A percentile compares a stretch with the other conserved stretches of the same genome.
Evolutionary conservation across 2,329 filamentous ascomycete genomes (phyloP).

Genomic region (Calonectria fujianensis): DNA sequence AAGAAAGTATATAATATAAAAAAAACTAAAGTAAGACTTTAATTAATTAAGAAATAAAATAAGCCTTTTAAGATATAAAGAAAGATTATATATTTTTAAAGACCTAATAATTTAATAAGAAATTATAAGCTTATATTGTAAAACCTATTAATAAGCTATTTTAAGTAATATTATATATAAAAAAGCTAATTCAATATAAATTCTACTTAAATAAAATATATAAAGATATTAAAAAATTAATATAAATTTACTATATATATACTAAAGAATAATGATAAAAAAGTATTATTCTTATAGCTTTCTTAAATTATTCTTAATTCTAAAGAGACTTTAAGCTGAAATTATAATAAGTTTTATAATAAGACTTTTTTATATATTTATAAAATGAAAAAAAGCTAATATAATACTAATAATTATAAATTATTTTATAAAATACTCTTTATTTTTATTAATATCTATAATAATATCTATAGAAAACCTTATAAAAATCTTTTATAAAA

Average conservation of each 20-base stretch:
- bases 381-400: neutral
- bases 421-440: too few species aligned
- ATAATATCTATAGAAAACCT: too few species aligned
- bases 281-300: neutral
- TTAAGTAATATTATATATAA: neutral
- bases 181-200: neutral
- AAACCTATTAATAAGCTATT: neutral
- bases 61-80: neutral
- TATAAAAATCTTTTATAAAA: too few species aligned
- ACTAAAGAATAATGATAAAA: neutral
- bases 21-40: neutral
- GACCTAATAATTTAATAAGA: neutral
- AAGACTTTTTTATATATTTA: neutral
- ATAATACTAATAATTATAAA: conserved; percentile 6
- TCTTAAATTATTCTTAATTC: neutral
- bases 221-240: neutral
- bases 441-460: too few species aligned
- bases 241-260: neutral
- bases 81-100: neutral
- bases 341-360: conserved; percentile 7
- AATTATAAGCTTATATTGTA: neutral
- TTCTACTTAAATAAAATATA: neutral
- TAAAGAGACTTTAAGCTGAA: neutral
- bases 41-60: neutral
- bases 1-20: neutral